These are phyloP conservation scores for Talaromyces sp. DNA, from an alignment of 2,329 filamentous ascomycete genomes.

Conservation along the genomic window DNA sequence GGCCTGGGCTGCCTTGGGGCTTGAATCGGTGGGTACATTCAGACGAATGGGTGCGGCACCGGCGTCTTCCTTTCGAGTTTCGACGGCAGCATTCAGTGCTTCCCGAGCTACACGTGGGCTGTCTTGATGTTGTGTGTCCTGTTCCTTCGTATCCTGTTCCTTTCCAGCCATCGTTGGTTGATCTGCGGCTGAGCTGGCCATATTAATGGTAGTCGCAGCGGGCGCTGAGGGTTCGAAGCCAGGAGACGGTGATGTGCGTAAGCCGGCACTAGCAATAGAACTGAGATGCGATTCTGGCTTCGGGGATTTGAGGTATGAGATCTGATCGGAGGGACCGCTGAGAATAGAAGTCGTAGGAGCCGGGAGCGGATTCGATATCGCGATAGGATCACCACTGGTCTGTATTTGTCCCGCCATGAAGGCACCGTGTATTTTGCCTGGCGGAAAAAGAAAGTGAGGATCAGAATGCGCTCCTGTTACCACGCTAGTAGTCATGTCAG, in stretches of 20 bases:
- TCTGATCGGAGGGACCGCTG: conserved; percentile 29
- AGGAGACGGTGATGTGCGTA: conserved; percentile 33
- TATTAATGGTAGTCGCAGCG: conserved; percentile 29
- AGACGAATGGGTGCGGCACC: conserved; percentile 31
- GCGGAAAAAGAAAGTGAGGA: conserved; percentile 29
- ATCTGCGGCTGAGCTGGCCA: conserved; percentile 50
- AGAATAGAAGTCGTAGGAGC: conserved; percentile 27
- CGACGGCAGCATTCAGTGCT: conserved; percentile 35
- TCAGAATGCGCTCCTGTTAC: conserved; percentile 22
- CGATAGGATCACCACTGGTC: conserved; percentile 39
- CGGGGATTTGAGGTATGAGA: conserved; percentile 32
- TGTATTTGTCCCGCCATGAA: conserved; percentile 45
- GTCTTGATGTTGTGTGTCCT: conserved; percentile 25
- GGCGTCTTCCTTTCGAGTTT: conserved; percentile 28
- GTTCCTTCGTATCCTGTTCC: conserved; percentile 28
- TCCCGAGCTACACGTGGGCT: conserved; percentile 43
- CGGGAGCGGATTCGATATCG: conserved; percentile 36
- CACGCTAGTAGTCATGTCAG: conserved; percentile 39
- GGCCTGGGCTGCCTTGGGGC: conserved; percentile 49
- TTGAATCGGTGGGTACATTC: conserved; percentile 48
- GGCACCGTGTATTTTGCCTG: conserved; percentile 30
- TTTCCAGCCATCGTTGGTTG: conserved; percentile 31
- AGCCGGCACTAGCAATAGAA: conserved; percentile 42
- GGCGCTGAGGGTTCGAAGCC: conserved; percentile 36
- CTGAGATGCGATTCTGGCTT: conserved; percentile 38